Evolutionary conservation across 129 eudicot species (phyloP).

Genomic region (Erigeron canadensis): DNA sequence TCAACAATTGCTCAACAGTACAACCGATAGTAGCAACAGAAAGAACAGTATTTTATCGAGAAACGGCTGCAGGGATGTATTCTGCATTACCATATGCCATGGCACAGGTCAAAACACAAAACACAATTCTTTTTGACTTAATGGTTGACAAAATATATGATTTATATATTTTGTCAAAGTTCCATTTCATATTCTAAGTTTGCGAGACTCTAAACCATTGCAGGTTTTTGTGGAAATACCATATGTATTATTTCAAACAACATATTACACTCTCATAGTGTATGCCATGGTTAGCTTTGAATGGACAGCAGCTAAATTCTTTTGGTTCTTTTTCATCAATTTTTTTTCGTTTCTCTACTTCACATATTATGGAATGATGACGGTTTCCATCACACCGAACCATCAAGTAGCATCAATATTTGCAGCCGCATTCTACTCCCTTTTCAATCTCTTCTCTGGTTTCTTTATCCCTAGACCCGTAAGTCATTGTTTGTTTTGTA

Average conservation of each 20-base stretch:
- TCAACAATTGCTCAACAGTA: conserved; percentile 63
- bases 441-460: conserved; percentile 60
- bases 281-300: conserved; percentile 58
- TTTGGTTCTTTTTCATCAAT: conserved; percentile 54
- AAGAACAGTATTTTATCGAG: conserved; percentile 85
- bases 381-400: conserved; percentile 65
- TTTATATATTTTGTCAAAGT: too few relatives aligned
- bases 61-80: conserved; percentile 89
- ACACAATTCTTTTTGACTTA: neutral
- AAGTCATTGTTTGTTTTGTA: conserved; percentile 10
- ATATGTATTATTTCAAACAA: conserved; percentile 52
- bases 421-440: conserved; percentile 57
- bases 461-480: conserved; percentile 71
- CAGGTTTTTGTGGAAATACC: conserved; percentile 70
- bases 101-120: conserved; percentile 59
- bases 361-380: conserved; percentile 77
- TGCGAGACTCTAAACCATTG: too few relatives aligned
- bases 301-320: conserved; percentile 51
- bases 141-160: too few relatives aligned
- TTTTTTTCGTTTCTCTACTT: conserved; percentile 63
- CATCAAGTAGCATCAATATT: conserved; percentile 56
- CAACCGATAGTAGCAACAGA: conserved; percentile 75
- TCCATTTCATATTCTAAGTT: too few relatives aligned
- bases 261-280: conserved; percentile 49
- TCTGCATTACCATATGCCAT: conserved; percentile 84